Evolutionary conservation across 306 rosid genomes (phyloP), one percentile per base, ranked within the genome.

Genomic region (Astragalus glycyphyllos): DNA sequence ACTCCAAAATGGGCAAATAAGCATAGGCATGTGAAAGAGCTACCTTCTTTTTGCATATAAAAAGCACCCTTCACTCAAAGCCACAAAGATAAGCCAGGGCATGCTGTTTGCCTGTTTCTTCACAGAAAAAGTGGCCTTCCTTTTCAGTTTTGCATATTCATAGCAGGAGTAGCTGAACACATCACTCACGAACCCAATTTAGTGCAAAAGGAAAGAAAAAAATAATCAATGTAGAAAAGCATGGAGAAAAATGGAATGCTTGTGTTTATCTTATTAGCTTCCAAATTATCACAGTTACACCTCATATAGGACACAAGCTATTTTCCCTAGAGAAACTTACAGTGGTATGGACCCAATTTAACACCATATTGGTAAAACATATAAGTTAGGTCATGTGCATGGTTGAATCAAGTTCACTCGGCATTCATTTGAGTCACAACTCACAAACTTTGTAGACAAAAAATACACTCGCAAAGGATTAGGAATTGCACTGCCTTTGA

Each of bases 41-140:
- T 7, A 45, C 42, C 12, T 16, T 55, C 38, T 23, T 23, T 23
- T 23, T 68, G 66, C 61, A 61, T 53, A 15, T 16, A 68, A 26
- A 62, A 20, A 50, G 62, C n/a, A 71, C 11, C 11, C 9, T 9
- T 7, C 44, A 40, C 11, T 8, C 9, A 40, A 40, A 9, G 44
- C 77, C 7, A 14, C 11, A 42, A 61, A 41, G 64, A 64, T 57
- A 48, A 55, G 60, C 65, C 47, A 35, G 4, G 44, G 71, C 66
- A 69, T 75, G 81, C 77, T 58, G 49, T 75, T 83, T 58, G 67
- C 56, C 77, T 58, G 49, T 75, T 83, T 58, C 71, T 62, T 32
- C 46, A 26, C 15, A 5, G 29, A 75, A 45, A 47, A 79, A 65
- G 79, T 56, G 56, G 35, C 4, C 14, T 37, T 65, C 75, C 75